Evolutionary conservation across 352 stramenopile species (phyloP), one percentile per base, ranked within the genome.

Genomic region (Phytophthora niederhauseri): DNA sequence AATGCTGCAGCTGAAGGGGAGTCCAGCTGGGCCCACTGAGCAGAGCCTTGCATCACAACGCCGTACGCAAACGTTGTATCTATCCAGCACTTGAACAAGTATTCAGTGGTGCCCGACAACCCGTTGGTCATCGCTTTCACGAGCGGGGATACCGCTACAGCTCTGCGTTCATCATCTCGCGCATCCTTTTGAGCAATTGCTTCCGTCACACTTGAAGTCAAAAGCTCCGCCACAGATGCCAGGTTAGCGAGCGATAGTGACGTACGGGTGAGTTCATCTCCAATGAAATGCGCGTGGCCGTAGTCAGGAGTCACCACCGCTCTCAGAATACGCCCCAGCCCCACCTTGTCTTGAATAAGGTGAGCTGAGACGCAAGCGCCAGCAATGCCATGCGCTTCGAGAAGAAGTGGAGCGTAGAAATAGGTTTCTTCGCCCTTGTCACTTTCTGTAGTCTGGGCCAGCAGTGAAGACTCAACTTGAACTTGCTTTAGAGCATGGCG

Each of bases 401-500:
- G 66, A 45, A 90, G 71, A 12, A 96, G 68, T 20, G 83, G 78
- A 0, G 87, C 84, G 59, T 91, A 92, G 26, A 92, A 82, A 6
- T 76, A 73, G 0, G 24, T 70, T 19, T 76, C 61, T 12, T 71
- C 61, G 14, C 57, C 41, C 12, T 54, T 60, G 4, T 68, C 62
- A 61, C 65, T 53, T 64, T 77, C 62, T 8, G 68, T 70, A 20
- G 4, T 57, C 6, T 49, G 6, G 12, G 54, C n/a, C 19, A 68
- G 30, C 15, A 45, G 61, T 8, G 58, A 63, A 51, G 57, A 48
- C 14, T 73, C 70, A 34, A 72, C 66, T 72, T 77, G 70, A 17
- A 80, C 73, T 59, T 93, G 85, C 54, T 92, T 92, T 14, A 92
- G 62, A 11, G 89, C 81, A 57, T 94, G 89, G 4, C 89, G 87